phyloP scores from a whole-genome alignment of 1,284 basidiomycete species.

The Sanguinoderma infundibulare region DNA sequence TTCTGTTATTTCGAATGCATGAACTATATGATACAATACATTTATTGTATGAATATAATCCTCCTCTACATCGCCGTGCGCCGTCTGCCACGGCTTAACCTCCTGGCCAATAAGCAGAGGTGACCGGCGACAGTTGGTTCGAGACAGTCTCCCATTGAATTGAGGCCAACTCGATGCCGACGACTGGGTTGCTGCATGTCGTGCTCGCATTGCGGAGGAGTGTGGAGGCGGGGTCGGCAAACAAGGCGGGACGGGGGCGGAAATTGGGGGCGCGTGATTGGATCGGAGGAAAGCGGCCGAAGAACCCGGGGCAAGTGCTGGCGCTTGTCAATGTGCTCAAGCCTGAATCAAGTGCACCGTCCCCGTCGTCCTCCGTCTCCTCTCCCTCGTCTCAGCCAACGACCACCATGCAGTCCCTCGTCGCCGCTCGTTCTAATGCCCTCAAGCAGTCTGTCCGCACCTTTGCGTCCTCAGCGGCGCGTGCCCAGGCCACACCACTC shows the following conservation, averaged over 20 bases:
- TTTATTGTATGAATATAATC: constrained; percentile 25
- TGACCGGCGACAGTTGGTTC: no score
- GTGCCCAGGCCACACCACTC: constrained; percentile 43
- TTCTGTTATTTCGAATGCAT: constrained; percentile 9
- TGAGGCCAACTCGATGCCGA: no score
- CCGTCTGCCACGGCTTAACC: no score
- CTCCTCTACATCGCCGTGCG: neutral
- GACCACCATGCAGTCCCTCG: constrained; percentile 35
- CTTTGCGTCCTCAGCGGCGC: constrained; percentile 41
- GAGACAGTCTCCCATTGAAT: no score
- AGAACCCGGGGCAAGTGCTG: constrained; percentile 20
- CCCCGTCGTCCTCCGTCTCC: constrained; percentile 14
- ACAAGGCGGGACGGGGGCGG: no score
- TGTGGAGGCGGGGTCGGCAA: constrained; percentile 10
- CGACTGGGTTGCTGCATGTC: neutral
- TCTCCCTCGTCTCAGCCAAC: constrained; percentile 16
- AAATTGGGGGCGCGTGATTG: constrained; percentile 28
- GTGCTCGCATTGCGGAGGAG: no score
- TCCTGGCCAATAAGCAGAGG: neutral
- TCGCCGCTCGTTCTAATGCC: constrained; percentile 22
- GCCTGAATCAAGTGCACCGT: constrained; percentile 23
- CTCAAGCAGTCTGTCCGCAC: constrained; percentile 29
- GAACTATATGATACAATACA: constrained; percentile 20
- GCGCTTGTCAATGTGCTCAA: constrained; percentile 16
- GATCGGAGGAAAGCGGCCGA: constrained; percentile 29